Conservation (phyloP, 2,329 filamentous ascomycete species). For the Penicillium sp. region DNA sequence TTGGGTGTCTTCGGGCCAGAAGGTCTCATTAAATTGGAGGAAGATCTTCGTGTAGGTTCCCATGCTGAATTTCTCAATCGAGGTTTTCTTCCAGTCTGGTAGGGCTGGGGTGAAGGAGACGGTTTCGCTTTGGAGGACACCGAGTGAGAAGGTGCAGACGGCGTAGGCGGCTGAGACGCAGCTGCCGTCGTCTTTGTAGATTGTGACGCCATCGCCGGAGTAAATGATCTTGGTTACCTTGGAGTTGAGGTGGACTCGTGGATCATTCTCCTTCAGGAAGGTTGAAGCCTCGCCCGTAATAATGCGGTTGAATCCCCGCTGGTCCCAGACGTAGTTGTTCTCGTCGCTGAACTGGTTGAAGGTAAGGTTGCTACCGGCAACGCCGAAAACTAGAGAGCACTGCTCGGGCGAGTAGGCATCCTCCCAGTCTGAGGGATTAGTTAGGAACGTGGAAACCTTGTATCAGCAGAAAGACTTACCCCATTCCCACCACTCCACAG, state of each 20-base stretch:
- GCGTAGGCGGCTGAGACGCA: conserved; percentile 63
- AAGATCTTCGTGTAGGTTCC: conserved; percentile 75
- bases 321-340: conserved; percentile 63
- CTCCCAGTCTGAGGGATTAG: conserved; percentile 54
- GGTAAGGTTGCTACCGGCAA: conserved; percentile 59
- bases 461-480: conserved; percentile 22
- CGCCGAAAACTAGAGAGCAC: conserved; percentile 56
- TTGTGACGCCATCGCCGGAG: conserved; percentile 52
- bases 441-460: not conserved
- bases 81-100: conserved; percentile 64
- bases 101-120: conserved; percentile 60
- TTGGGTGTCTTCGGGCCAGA: conserved; percentile 61
- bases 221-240: conserved; percentile 58
- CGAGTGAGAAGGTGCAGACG: conserved; percentile 67
- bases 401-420: conserved; percentile 58
- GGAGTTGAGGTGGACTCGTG: conserved; percentile 59
- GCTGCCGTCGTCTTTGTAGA: conserved; percentile 54
- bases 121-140: conserved; percentile 64
- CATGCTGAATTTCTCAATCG: conserved; percentile 66
- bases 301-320: conserved; percentile 61
- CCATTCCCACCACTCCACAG: conserved; percentile 62
- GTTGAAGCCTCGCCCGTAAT: conserved; percentile 58
- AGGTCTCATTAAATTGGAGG: conserved; percentile 66
- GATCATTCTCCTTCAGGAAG: conserved; percentile 58
- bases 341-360: conserved; percentile 63